Conservation (phyloP, 345 rosid genomes). For the Erodium maritimum region DNA sequence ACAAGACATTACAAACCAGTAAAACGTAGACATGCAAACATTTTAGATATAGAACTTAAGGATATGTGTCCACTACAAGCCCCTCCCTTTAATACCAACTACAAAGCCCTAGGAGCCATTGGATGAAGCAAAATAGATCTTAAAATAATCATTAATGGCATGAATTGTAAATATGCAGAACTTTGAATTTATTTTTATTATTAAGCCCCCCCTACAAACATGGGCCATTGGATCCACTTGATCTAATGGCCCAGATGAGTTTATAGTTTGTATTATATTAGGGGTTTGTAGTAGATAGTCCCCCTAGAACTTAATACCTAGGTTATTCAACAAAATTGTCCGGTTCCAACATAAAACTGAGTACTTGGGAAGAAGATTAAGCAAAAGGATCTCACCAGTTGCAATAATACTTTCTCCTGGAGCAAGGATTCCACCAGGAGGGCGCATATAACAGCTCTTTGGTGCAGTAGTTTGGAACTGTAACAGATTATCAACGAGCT, state of each 20-base stretch:
- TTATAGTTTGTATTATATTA: too few relatives aligned
- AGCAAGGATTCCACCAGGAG: conserved; percentile 89
- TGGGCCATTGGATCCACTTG: too few relatives aligned
- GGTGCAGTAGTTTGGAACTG: conserved; percentile 98
- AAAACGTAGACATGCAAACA: background rate
- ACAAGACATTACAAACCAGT: background rate
- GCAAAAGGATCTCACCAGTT: conserved; percentile 39
- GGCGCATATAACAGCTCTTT: conserved; percentile 96
- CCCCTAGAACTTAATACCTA: background rate
- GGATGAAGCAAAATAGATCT: too few relatives aligned
- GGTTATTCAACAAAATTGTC: background rate
- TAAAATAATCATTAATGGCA: too few relatives aligned
- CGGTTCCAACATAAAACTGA: background rate
- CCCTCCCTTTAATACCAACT: too few relatives aligned
- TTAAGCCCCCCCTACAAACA: too few relatives aligned
- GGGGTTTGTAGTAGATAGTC: too few relatives aligned
- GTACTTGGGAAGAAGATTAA: background rate
- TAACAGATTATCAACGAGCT: conserved; percentile 6
- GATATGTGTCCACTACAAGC: too few relatives aligned
- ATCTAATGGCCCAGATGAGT: too few relatives aligned
- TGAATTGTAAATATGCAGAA: too few relatives aligned
- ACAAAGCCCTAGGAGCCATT: too few relatives aligned
- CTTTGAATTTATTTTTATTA: too few relatives aligned
- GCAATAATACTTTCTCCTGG: conserved; percentile 87
- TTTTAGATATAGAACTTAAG: background rate